These are phyloP conservation scores for Eremochloa ophiuroides DNA, from an alignment of 176 grass and related monocot genomes.

Conservation along the genomic window DNA sequence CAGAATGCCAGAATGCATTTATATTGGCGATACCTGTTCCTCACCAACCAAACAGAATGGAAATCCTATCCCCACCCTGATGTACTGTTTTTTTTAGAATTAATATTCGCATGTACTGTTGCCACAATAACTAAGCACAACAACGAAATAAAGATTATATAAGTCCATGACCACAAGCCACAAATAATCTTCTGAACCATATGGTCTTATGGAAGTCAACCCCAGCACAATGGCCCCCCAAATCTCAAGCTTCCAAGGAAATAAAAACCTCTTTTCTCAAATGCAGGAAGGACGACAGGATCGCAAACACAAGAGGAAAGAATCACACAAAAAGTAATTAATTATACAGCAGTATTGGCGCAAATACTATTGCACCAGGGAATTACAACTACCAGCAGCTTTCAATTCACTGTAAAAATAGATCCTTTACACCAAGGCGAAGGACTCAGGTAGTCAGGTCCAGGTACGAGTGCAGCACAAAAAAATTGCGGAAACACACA, in stretches of 20 bases:
- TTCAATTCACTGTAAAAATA: conserved; percentile 11
- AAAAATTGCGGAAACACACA: background rate
- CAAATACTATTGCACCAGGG: background rate
- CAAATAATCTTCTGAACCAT: conserved; percentile 16
- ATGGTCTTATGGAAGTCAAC: conserved; percentile 41
- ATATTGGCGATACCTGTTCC: conserved; percentile 1
- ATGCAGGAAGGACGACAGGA: background rate
- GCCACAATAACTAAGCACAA: conserved; percentile 24
- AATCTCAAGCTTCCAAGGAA: background rate
- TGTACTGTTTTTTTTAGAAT: background rate
- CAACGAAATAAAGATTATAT: conserved; percentile 28
- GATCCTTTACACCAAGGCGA: background rate
- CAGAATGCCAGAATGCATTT: conserved; percentile 21
- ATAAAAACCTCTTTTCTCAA: conserved; percentile 2
- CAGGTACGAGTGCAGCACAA: background rate
- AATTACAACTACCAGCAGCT: background rate
- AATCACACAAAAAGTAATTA: background rate
- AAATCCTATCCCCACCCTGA: conserved; percentile 7
- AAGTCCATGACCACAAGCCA: conserved; percentile 24
- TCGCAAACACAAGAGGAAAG: background rate
- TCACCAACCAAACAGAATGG: conserved; percentile 9
- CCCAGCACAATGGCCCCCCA: conserved; percentile 12
- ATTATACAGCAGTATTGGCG: background rate
- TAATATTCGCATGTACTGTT: background rate
- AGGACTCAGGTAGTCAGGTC: background rate